Percentiles rank a stretch among this genome's conserved stretches.
Evolutionary conservation across 495 filamentous ascomycete species (phyloP).

Genomic region (Annulohypoxylon stygium): DNA sequence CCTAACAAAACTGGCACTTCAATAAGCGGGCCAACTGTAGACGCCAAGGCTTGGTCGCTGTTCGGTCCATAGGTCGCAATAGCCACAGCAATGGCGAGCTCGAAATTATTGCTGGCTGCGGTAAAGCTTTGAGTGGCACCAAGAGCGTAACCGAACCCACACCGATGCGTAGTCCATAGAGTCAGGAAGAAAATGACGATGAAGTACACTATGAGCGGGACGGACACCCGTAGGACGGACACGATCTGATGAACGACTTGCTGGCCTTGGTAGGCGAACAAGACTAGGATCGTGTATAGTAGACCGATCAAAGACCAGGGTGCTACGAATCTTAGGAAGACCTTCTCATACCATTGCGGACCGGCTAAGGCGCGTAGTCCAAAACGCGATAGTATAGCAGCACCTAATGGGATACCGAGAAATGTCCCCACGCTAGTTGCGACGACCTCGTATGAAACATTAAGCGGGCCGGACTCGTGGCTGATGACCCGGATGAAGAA

Average conservation of each 20-base stretch:
- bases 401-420: conserved; percentile 85
- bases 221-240: conserved; percentile 81
- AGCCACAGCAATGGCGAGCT: conserved; percentile 92
- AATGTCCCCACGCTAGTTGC: conserved; percentile 86
- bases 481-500: conserved; percentile 83
- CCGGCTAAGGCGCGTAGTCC: conserved; percentile 67
- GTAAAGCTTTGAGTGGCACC: conserved; percentile 90
- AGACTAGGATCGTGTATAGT: conserved; percentile 85
- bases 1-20: conserved; percentile 89
- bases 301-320: conserved; percentile 88
- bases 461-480: conserved; percentile 51
- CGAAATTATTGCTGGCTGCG: conserved; percentile 96
- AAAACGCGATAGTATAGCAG: conserved; percentile 82
- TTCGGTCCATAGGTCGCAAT: conserved; percentile 84
- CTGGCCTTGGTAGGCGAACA: conserved; percentile 84
- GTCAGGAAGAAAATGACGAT: conserved; percentile 77
- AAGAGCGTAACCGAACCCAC: conserved; percentile 81
- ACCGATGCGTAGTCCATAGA: conserved; percentile 65
- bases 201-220: conserved; percentile 87
- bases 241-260: conserved; percentile 88
- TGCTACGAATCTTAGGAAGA: conserved; percentile 75
- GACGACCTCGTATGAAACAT: conserved; percentile 76
- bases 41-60: conserved; percentile 87
- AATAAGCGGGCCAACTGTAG: conserved; percentile 90
- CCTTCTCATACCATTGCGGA: conserved; percentile 71